These are phyloP conservation scores for Schwanniomyces etchellsii DNA, from an alignment of 1,139 yeast genomes.

Conservation along the genomic window DNA sequence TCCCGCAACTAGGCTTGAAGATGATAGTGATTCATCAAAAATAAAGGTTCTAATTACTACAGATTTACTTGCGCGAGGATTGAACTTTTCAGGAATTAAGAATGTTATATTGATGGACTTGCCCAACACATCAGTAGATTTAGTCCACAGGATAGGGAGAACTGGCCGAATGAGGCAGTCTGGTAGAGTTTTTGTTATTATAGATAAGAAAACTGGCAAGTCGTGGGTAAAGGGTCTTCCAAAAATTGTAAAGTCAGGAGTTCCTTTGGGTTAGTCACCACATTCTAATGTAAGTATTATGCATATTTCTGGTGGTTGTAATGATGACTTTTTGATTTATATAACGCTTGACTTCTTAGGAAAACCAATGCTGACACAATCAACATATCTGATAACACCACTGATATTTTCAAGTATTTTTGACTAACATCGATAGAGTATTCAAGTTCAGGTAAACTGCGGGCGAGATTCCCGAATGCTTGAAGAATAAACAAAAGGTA, in stretches of 20 bases:
- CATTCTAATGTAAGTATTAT: constrained; percentile 3
- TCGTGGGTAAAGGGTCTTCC: constrained; percentile 86
- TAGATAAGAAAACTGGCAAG: constrained; percentile 58
- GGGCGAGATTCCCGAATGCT: no score
- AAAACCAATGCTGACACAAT: constrained; percentile 4
- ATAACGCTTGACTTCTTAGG: constrained; percentile 7
- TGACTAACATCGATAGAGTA: neutral
- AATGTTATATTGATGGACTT: constrained; percentile 82
- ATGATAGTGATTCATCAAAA: constrained; percentile 21
- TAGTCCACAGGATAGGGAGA: constrained; percentile 88
- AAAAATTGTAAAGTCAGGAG: constrained; percentile 55
- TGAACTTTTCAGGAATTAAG: constrained; percentile 77
- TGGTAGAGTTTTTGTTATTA: constrained; percentile 79
- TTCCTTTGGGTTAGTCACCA: constrained; percentile 25
- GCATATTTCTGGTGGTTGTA: constrained; percentile 2
- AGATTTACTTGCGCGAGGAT: constrained; percentile 84
- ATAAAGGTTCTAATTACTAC: constrained; percentile 78
- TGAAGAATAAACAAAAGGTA: no score
- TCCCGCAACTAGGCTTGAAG: constrained; percentile 44
- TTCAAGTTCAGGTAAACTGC: neutral
- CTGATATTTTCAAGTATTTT: no score
- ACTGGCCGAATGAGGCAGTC: constrained; percentile 89
- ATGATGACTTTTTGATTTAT: constrained; percentile 1
- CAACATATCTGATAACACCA: neutral
- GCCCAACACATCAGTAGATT: constrained; percentile 79